Conservation (phyloP, 2,329 filamentous ascomycete species). For the Talaromyces sp. region DNA sequence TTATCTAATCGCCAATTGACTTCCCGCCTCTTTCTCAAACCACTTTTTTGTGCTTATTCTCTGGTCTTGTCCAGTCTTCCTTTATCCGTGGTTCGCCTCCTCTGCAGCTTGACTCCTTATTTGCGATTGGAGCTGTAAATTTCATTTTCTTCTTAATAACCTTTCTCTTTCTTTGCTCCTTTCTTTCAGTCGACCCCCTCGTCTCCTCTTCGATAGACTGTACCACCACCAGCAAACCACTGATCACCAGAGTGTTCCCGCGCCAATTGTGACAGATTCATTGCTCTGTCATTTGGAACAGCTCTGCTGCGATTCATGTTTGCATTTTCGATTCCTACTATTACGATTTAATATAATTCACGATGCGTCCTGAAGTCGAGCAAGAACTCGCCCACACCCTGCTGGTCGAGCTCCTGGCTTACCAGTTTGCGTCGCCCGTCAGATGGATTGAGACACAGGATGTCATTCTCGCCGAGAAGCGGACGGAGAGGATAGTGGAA, state of each 20-base stretch:
- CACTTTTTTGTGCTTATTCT: background rate
- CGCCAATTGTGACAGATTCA: slow-evolving; percentile 7
- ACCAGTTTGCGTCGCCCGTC: slow-evolving; percentile 97
- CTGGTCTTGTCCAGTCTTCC: background rate
- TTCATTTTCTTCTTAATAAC: slow-evolving; percentile 19
- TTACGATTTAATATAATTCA: slow-evolving; percentile 33
- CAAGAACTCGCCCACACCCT: slow-evolving; percentile 98
- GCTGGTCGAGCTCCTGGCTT: slow-evolving; percentile 96
- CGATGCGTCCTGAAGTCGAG: slow-evolving; percentile 97
- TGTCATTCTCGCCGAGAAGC: slow-evolving; percentile 96
- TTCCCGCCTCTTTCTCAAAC: slow-evolving; percentile 9
- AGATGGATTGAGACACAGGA: slow-evolving; percentile 99
- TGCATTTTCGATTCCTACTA: slow-evolving; percentile 2
- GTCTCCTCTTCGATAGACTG: slow-evolving; percentile 8
- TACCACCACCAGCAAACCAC: slow-evolving; percentile 8
- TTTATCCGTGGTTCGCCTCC: slow-evolving; percentile 10
- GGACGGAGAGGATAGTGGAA: slow-evolving; percentile 94
- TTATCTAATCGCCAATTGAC: background rate
- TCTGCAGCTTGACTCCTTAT: slow-evolving; percentile 5
- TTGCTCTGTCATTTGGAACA: slow-evolving; percentile 4
- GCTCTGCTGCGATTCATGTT: slow-evolving; percentile 11
- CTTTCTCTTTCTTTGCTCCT: slow-evolving; percentile 21
- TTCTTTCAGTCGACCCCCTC: slow-evolving; percentile 10
- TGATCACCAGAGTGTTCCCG: slow-evolving; percentile 1
- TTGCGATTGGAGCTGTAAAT: slow-evolving; percentile 4